phyloP scores from a whole-genome alignment of 805 yeast genomes.

The Ogataea henricii region DNA sequence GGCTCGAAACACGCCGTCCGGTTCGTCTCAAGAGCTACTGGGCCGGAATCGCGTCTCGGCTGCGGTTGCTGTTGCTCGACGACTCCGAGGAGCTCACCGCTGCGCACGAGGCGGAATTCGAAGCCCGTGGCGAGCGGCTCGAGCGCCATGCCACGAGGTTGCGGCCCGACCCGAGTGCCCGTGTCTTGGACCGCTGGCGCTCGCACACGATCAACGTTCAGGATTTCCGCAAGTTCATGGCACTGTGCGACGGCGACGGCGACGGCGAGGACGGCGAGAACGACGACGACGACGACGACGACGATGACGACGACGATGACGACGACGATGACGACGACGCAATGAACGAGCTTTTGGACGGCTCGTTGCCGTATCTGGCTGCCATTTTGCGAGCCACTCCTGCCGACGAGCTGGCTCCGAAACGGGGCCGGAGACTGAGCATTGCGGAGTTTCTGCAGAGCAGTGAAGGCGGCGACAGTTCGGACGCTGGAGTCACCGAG shows the following conservation, averaged over 20 bases:
- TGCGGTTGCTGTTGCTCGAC: conserved; percentile 13
- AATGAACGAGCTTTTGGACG: conserved; percentile 15
- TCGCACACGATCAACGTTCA: conserved; percentile 12
- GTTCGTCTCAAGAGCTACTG: conserved; percentile 21
- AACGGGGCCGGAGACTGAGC: neutral
- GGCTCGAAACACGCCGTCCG: conserved; percentile 11
- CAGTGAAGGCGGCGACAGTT: neutral
- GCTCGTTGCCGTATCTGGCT: conserved; percentile 13
- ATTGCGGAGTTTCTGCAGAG: neutral
- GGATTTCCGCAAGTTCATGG: conserved; percentile 4
- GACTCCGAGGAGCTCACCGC: conserved; percentile 7
- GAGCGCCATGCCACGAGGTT: neutral
- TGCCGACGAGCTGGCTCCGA: conserved; percentile 8
- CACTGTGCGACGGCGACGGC: neutral
- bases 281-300: neutral
- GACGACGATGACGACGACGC: conserved; percentile 14
- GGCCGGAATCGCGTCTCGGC: conserved; percentile 19
- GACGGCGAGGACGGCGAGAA: neutral
- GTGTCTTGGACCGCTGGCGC: neutral
- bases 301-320: neutral
- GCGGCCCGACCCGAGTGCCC: conserved; percentile 1
- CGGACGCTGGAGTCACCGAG: neutral
- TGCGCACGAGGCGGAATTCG: conserved; percentile 1
- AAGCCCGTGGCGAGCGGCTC: neutral
- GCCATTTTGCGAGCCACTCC: conserved; percentile 18